Conservation (phyloP, 305 asterid species). For the Fraxinus dipetala region DNA sequence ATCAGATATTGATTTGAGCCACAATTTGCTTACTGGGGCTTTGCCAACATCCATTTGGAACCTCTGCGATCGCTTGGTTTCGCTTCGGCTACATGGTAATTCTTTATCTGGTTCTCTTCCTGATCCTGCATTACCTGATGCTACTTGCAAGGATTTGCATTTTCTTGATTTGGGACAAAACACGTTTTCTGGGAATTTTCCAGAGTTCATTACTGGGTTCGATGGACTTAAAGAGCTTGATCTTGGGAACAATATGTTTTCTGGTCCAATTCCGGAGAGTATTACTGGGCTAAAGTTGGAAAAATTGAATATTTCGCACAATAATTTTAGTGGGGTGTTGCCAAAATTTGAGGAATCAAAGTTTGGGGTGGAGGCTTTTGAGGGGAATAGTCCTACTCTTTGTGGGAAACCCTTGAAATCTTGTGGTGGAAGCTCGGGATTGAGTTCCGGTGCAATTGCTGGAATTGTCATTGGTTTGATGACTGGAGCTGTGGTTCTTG, state of each 20-base stretch:
- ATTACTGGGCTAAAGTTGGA: slow-evolving; percentile 52
- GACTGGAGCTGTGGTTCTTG: slow-evolving; percentile 80
- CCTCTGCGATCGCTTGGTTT: slow-evolving; percentile 69
- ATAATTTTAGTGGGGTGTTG: slow-evolving; percentile 81
- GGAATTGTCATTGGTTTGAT: slow-evolving; percentile 88
- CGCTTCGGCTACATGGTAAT: slow-evolving; percentile 73
- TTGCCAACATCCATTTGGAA: slow-evolving; percentile 89
- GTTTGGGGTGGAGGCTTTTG: slow-evolving; percentile 71
- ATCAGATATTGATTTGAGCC: slow-evolving; percentile 76
- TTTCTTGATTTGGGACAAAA: slow-evolving; percentile 89
- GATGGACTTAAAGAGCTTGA: slow-evolving; percentile 66
- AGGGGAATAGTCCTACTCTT: slow-evolving; percentile 75
- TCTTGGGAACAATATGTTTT: slow-evolving; percentile 56
- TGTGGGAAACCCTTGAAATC: slow-evolving; percentile 73
- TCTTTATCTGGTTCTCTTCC: slow-evolving; percentile 72
- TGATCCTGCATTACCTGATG: slow-evolving; percentile 74
- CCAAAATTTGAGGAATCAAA: slow-evolving; percentile 68
- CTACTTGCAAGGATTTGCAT: slow-evolving; percentile 56
- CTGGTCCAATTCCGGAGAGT: slow-evolving; percentile 60
- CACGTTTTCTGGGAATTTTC: slow-evolving; percentile 62
- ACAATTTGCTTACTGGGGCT: slow-evolving; percentile 63
- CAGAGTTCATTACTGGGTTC: slow-evolving; percentile 61
- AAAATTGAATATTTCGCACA: slow-evolving; percentile 82
- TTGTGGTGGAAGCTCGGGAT: slow-evolving; percentile 58
- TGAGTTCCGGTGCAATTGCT: slow-evolving; percentile 87